These are phyloP conservation scores for Calonectria pteridis DNA, from an alignment of 2,329 filamentous ascomycete genomes.

Conservation along the genomic window DNA sequence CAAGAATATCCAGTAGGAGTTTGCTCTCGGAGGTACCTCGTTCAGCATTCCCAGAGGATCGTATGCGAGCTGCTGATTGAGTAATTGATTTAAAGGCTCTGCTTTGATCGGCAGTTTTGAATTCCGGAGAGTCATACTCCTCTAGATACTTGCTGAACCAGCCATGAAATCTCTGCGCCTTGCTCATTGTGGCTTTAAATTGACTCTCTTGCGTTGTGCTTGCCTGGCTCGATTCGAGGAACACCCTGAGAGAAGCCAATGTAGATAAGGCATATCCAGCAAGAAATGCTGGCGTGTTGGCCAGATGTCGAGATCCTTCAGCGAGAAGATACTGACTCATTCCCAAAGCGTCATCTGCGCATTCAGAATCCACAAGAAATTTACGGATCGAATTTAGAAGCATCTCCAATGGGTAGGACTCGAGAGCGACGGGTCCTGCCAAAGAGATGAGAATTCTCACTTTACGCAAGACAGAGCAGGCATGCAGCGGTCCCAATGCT, in stretches of 20 bases:
- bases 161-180: slow-evolving; percentile 78
- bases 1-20: slow-evolving; percentile 82
- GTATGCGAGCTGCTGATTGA: slow-evolving; percentile 75
- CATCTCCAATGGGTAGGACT: slow-evolving; percentile 91
- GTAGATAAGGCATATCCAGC: slow-evolving; percentile 85
- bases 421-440: slow-evolving; percentile 77
- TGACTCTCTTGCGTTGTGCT: slow-evolving; percentile 89
- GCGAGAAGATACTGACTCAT: slow-evolving; percentile 86
- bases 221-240: slow-evolving; percentile 80
- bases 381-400: slow-evolving; percentile 82
- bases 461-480: slow-evolving; percentile 88
- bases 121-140: slow-evolving; percentile 68
- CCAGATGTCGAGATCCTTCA: slow-evolving; percentile 74
- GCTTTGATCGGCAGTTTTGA: slow-evolving; percentile 61
- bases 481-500: slow-evolving; percentile 87
- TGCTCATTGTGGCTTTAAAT: slow-evolving; percentile 80
- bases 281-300: slow-evolving; percentile 77
- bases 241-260: slow-evolving; percentile 81
- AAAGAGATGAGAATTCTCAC: slow-evolving; percentile 85
- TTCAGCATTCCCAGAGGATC: slow-evolving; percentile 76
- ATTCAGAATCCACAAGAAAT: slow-evolving; percentile 86
- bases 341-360: slow-evolving; percentile 90
- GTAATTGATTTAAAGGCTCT: slow-evolving; percentile 76
- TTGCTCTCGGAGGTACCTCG: slow-evolving; percentile 81
- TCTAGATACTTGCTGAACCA: slow-evolving; percentile 83